Conservation (phyloP, 83 land plant genomes). For the Picea abies region DNA sequence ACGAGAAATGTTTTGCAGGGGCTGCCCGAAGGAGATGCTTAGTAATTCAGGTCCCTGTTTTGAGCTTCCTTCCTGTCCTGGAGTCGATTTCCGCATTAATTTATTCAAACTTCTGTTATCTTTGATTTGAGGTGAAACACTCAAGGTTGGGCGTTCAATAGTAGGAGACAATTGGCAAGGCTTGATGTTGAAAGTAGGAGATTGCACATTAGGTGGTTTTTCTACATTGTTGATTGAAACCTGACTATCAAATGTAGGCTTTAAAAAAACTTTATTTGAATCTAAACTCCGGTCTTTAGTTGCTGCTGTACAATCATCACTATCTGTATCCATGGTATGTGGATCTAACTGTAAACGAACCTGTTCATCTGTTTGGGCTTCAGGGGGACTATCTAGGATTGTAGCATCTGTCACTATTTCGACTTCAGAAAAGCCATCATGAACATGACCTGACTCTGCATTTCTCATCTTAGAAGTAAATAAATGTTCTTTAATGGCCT, state of each 20-base stretch:
- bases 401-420: neutral
- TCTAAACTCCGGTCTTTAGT: neutral
- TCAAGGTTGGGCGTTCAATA: constrained; percentile 43
- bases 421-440: neutral
- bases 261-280: constrained; percentile 4
- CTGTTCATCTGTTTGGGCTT: neutral
- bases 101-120: constrained; percentile 46
- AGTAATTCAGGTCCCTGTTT: constrained; percentile 15
- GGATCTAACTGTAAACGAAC: neutral
- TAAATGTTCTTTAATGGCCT: neutral
- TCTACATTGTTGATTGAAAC: constrained; percentile 9
- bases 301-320: neutral
- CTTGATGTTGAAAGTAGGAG: constrained; percentile 27
- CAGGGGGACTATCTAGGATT: neutral
- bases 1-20: constrained; percentile 16
- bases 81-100: constrained; percentile 24
- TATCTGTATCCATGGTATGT: constrained; percentile 3
- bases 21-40: constrained; percentile 19
- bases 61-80: constrained; percentile 23
- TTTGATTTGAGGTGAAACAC: constrained; percentile 41
- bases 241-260: neutral
- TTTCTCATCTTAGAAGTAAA: neutral
- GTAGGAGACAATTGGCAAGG: constrained; percentile 28
- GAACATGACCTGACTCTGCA: neutral
- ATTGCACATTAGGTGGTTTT: constrained; percentile 9